Percentiles rank a stretch among this genome's conserved stretches.
Conservation (phyloP, 441 rosid genomes). For the Euphorbia neoarborescens region DNA sequence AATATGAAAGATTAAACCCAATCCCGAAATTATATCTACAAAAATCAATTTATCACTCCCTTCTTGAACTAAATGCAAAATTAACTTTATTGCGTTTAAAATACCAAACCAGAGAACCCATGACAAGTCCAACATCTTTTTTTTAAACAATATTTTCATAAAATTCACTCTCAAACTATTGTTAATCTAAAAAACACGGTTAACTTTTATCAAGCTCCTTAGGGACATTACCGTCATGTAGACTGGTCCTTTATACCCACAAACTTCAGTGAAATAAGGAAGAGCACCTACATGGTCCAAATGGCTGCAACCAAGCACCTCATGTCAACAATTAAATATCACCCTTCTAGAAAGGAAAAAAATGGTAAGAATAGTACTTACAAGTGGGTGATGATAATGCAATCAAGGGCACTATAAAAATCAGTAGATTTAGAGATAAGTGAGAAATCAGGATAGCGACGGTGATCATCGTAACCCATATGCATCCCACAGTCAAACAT, state of each 20-base stretch:
- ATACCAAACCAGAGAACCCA: background rate
- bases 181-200: background rate
- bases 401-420: constrained; percentile 47
- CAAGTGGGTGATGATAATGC: constrained; percentile 89
- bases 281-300: constrained; percentile 95
- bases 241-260: constrained; percentile 74
- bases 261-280: constrained; percentile 91
- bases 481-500: constrained; percentile 99
- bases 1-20: background rate
- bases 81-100: background rate
- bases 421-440: constrained; percentile 47
- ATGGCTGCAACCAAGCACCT: constrained; percentile 38
- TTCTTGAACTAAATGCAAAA: background rate
- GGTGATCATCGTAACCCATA: constrained; percentile 77
- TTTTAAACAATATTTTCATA: background rate
- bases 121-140: background rate
- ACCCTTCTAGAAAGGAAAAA: background rate
- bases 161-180: background rate
- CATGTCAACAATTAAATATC: background rate
- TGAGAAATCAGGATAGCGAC: constrained; percentile 82
- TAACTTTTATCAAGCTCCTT: constrained; percentile 36
- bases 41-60: background rate
- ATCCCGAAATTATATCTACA: background rate
- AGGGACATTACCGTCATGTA: constrained; percentile 75
- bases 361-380: constrained; percentile 15